These are phyloP conservation scores for Diplodia mutila DNA, from an alignment of 2,329 filamentous ascomycete genomes.

Conservation along the genomic window DNA sequence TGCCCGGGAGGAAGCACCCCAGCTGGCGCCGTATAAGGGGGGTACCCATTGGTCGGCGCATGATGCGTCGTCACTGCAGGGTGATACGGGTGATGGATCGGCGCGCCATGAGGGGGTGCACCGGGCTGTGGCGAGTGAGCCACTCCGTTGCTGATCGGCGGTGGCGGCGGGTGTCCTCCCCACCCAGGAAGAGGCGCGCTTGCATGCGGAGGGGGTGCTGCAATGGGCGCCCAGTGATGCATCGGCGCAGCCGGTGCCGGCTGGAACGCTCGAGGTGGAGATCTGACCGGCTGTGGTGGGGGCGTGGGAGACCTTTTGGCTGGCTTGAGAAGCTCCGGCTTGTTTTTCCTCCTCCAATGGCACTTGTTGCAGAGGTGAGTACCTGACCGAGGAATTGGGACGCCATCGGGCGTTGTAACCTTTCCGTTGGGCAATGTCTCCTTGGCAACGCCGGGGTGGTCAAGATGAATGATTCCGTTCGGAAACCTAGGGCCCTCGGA, in stretches of 20 bases:
- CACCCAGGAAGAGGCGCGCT: conserved; percentile 37
- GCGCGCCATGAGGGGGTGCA: conserved; percentile 28
- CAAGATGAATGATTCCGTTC: conserved; percentile 31
- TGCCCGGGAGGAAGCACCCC: conserved; percentile 38
- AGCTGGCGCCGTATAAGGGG: conserved; percentile 36
- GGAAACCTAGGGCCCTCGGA: conserved; percentile 20
- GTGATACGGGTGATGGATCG: conserved; percentile 39
- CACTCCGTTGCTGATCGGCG: conserved; percentile 37
- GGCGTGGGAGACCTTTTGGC: conserved; percentile 36
- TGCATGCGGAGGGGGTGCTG: conserved; percentile 31
- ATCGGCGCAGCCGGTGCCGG: conserved; percentile 30
- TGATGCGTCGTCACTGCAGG: conserved; percentile 33
- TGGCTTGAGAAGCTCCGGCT: conserved; percentile 34
- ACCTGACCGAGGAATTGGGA: conserved; percentile 26
- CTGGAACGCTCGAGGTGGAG: conserved; percentile 41
- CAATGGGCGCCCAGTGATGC: conserved; percentile 34
- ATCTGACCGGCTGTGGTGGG: conserved; percentile 25
- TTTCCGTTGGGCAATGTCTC: conserved; percentile 30
- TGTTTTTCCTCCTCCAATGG: conserved; percentile 50
- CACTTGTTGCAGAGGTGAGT: conserved; percentile 54
- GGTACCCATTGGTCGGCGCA: conserved; percentile 39
- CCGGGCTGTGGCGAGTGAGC: conserved; percentile 35
- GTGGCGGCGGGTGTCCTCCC: conserved; percentile 30
- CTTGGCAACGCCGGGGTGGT: conserved; percentile 30
- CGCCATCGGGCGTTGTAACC: conserved; percentile 31